Base-by-base conservation (phyloP, 2,329 filamentous ascomycete genomes). In the Onygenales sp. region DNA sequence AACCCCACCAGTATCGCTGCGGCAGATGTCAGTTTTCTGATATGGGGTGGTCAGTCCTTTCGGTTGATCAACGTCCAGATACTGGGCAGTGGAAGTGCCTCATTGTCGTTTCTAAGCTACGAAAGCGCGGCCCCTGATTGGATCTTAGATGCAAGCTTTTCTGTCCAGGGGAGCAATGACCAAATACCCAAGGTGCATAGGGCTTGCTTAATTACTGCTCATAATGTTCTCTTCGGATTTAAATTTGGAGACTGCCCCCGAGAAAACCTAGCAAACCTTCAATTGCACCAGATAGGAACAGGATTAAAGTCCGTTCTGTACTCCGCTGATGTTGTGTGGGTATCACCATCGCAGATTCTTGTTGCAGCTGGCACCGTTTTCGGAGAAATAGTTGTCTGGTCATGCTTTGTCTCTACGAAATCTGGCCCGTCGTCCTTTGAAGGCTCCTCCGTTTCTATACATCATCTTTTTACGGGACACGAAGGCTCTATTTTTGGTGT, bases 401-500 rank as follows among this genome's bases (percentile, higher is more conserved):
- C 84, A 58, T 90, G 82, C 60, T 70, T 73, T 46, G 60, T 77
- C 39, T 10, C 8, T 39, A 14, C 46, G 21, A 44, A 56, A 44
- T 49, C 54, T 1, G 44, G 45, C 42, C 52, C 60, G 11, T 46
- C 54, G 14, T 46, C 54, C 11, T 53, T 48, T 7, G 34, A 57
- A 8, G 47, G 59, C 37, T 64, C 64, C 32, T 57, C 58, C 27
- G 66, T 71, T 11, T 70, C 67, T 4, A 73, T 78, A 11, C 79
- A 82, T 59, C 76, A 78, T 58, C 74, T 77, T 43, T 83, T 84
- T 61, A 75, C 76, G 7, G 82, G 81, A 0, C 93, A 98, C 63
- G 90, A 96, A 63, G 93, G 93, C 0, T 96, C 92, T 0, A 86
- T 98, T 32, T 98, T 96, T 60, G 91, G 89, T 1, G 87, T 98